Conservation (phyloP, 805 yeast species). For the Kluyveromyces nonfermentans region DNA sequence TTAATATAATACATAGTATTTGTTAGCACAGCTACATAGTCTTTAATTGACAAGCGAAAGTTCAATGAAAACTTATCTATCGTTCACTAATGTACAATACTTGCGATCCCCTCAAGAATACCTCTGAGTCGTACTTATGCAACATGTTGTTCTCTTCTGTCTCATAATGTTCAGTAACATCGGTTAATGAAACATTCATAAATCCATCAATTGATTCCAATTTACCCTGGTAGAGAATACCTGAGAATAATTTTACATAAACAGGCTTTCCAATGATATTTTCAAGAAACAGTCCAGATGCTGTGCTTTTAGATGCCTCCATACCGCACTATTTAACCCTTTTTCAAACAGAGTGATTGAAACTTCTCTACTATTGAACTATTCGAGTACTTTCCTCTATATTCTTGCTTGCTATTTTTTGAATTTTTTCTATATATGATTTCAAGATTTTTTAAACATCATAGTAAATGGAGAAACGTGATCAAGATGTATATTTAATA, state of each 20-base stretch:
- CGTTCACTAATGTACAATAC: conserved; percentile 30
- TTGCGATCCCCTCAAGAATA: conserved; percentile 30
- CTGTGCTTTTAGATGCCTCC: conserved; percentile 17
- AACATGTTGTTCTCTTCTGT: conserved; percentile 23
- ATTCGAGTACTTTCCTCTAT: too few relatives aligned
- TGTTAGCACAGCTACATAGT: neutral
- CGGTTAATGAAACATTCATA: conserved; percentile 86
- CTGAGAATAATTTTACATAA: conserved; percentile 75
- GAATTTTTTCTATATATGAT: neutral
- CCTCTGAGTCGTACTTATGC: conserved; percentile 25
- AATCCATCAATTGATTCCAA: conserved; percentile 91
- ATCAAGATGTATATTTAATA: too few relatives aligned
- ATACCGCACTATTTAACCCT: too few relatives aligned
- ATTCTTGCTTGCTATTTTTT: neutral
- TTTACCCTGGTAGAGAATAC: conserved; percentile 69
- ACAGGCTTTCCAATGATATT: conserved; percentile 74
- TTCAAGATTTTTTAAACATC: too few relatives aligned
- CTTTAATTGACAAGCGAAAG: neutral
- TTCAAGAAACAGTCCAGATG: conserved; percentile 71
- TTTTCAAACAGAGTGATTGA: neutral
- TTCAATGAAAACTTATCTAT: conserved; percentile 5
- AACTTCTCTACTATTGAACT: too few relatives aligned
- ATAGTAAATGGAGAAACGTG: too few relatives aligned
- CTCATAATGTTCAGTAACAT: conserved; percentile 51
- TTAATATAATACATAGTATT: neutral